Conservation (phyloP, 2,329 filamentous ascomycete genomes). For the Basipetospora chlamydospora region DNA sequence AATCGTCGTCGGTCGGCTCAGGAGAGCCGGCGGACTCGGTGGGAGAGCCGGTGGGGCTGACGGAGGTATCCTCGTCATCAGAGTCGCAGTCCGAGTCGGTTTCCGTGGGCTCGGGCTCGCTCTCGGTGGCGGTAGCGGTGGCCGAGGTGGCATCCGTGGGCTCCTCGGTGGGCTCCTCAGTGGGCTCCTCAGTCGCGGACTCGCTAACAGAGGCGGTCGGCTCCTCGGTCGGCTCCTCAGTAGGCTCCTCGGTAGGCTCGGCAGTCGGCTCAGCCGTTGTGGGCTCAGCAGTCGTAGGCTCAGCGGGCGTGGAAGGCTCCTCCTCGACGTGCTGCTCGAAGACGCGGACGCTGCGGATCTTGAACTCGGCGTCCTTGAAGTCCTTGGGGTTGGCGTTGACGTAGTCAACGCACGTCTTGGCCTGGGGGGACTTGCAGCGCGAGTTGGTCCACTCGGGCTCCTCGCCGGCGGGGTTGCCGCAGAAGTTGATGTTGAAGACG, state of each 20-base stretch:
- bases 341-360: conserved; percentile 29
- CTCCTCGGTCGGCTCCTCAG: neutral
- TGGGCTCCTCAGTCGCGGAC: neutral
- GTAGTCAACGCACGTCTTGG: conserved; percentile 21
- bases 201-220: too few species aligned
- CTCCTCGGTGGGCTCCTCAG: neutral
- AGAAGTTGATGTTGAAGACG: conserved; percentile 61
- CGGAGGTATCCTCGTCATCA: neutral
- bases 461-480: conserved; percentile 51
- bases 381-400: conserved; percentile 20
- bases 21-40: conserved; percentile 4
- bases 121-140: conserved; percentile 3
- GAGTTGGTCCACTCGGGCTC: conserved; percentile 13
- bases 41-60: conserved; percentile 1
- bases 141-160: conserved; percentile 7
- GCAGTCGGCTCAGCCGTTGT: too few species aligned
- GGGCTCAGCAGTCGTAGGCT: too few species aligned
- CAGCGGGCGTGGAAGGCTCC: conserved; percentile 2
- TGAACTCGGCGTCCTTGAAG: conserved; percentile 24
- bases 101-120: conserved; percentile 6
- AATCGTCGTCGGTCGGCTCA: conserved; percentile 6
- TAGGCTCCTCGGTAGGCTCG: neutral
- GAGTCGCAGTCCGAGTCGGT: conserved; percentile 4
- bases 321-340: conserved; percentile 12
- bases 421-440: conserved; percentile 10